phyloP scores from a whole-genome alignment of 208 protist genomes.

The Acanthamoeba royreba region DNA sequence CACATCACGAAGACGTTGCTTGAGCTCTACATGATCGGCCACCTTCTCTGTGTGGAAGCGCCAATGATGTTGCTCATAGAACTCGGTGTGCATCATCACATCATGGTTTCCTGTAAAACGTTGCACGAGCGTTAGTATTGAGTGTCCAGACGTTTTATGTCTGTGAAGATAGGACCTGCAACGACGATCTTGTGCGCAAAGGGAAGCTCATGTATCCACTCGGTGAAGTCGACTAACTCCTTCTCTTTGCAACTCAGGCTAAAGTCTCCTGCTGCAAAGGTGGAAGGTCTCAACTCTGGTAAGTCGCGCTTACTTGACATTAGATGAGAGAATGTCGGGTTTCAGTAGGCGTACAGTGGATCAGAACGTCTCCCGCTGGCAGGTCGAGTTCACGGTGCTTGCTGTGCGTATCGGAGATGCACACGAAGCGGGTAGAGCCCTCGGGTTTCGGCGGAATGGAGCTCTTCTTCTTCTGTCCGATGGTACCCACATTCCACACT shows the following conservation, averaged over 20 bases:
- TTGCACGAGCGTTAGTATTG: no score
- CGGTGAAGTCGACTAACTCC: constrained; percentile 31
- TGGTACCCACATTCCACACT: constrained; percentile 28
- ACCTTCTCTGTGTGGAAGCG: constrained; percentile 29
- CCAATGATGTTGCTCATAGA: constrained; percentile 41
- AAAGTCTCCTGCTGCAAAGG: constrained; percentile 43
- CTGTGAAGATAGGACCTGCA: no score
- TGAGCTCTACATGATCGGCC: background rate
- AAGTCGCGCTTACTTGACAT: no score
- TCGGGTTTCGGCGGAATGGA: background rate
- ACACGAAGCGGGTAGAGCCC: constrained; percentile 25
- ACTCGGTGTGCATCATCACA: constrained; percentile 9
- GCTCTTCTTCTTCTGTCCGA: background rate
- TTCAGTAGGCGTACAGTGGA: background rate
- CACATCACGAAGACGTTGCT: background rate
- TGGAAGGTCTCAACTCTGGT: background rate
- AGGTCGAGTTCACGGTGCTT: background rate
- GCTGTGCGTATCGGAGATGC: constrained; percentile 42
- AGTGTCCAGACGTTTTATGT: no score
- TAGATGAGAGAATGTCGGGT: no score
- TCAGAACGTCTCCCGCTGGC: background rate
- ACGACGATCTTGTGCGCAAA: background rate
- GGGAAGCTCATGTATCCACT: background rate
- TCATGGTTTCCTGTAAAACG: constrained; percentile 35
- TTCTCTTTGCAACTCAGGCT: constrained; percentile 29